These are phyloP conservation scores for Fusarium circinatum DNA, from an alignment of 2,329 filamentous ascomycete genomes.

Conservation along the genomic window DNA sequence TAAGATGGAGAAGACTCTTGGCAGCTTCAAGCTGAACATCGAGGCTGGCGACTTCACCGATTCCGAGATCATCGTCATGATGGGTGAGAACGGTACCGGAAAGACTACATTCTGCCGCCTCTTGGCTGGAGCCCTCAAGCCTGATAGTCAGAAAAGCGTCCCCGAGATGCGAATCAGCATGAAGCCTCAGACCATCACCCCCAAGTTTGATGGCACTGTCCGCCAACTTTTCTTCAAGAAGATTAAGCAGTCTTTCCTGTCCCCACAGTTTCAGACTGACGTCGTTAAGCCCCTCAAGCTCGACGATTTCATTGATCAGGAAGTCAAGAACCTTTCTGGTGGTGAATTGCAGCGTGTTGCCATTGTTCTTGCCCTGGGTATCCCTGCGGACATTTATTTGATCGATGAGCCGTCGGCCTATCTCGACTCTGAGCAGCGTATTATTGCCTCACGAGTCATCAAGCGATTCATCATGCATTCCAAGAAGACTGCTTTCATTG, in stretches of 20 bases:
- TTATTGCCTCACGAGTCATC: conserved; percentile 95
- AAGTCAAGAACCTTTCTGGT: conserved; percentile 98
- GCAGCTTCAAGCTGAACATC: conserved; percentile 84
- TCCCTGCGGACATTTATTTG: conserved; percentile 97
- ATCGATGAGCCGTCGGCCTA: conserved; percentile 98
- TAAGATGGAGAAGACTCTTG: conserved; percentile 90
- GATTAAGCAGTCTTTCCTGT: conserved; percentile 96
- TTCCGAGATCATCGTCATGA: conserved; percentile 99
- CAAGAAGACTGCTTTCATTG: conserved; percentile 99
- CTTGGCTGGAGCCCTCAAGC: conserved; percentile 91
- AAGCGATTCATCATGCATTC: conserved; percentile 99
- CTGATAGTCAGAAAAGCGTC: conserved; percentile 80
- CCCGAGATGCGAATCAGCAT: conserved; percentile 98
- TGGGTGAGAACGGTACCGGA: conserved; percentile 99
- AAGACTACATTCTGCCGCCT: conserved; percentile 99
- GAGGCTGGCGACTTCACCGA: conserved; percentile 91
- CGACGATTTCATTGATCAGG: conserved; percentile 99
- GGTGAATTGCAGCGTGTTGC: conserved; percentile 99
- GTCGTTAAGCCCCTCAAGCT: conserved; percentile 99
- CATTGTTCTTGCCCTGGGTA: conserved; percentile 94
- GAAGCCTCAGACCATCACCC: conserved; percentile 99
- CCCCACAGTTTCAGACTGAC: conserved; percentile 98
- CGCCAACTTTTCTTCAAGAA: conserved; percentile 99
- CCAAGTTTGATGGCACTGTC: conserved; percentile 96
- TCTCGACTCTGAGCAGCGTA: conserved; percentile 98